Percentiles rank a stretch among this genome's conserved stretches.
phyloP scores from a whole-genome alignment of 1,284 basidiomycete species.

The Chalciporus sp. region DNA sequence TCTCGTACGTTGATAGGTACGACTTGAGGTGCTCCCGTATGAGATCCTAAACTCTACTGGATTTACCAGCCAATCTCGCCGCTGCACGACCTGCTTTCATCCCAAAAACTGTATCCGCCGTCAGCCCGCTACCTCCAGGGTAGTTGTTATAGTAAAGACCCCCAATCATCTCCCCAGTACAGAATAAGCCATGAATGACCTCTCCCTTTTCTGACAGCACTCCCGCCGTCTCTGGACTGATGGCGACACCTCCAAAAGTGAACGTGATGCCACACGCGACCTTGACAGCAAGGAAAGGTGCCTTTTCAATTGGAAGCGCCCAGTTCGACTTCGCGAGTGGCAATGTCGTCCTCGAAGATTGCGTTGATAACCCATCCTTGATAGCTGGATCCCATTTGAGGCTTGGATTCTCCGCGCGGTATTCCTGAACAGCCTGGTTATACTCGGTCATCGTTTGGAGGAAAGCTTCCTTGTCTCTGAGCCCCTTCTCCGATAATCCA shows the following conservation, averaged over 20 bases:
- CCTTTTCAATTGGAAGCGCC: conserved; percentile 54
- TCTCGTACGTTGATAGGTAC: no score
- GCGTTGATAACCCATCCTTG: conserved; percentile 61
- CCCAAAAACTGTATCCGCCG: conserved; percentile 68
- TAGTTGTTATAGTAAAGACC: conserved; percentile 65
- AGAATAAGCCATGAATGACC: conserved; percentile 57
- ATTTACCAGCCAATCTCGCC: conserved; percentile 28
- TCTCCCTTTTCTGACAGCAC: conserved; percentile 48
- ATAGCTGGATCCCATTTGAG: conserved; percentile 58
- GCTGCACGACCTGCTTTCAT: conserved; percentile 56
- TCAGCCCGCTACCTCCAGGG: conserved; percentile 69
- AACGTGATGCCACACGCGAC: conserved; percentile 71
- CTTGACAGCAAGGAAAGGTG: conserved; percentile 65
- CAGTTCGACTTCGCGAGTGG: conserved; percentile 55
- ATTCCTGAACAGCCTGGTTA: conserved; percentile 49
- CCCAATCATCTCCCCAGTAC: conserved; percentile 68
- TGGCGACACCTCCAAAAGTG: conserved; percentile 67
- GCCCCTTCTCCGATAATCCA: conserved; percentile 46
- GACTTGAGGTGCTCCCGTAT: no score
- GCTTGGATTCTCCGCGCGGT: conserved; percentile 39
- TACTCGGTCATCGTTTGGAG: conserved; percentile 50
- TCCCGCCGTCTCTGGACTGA: conserved; percentile 54
- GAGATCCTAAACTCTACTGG: not conserved
- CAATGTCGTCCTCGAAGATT: conserved; percentile 38
- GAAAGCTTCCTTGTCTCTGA: conserved; percentile 46